Conservation (phyloP, 768 basidiomycete genomes). For the Cytidiella melzeri region DNA sequence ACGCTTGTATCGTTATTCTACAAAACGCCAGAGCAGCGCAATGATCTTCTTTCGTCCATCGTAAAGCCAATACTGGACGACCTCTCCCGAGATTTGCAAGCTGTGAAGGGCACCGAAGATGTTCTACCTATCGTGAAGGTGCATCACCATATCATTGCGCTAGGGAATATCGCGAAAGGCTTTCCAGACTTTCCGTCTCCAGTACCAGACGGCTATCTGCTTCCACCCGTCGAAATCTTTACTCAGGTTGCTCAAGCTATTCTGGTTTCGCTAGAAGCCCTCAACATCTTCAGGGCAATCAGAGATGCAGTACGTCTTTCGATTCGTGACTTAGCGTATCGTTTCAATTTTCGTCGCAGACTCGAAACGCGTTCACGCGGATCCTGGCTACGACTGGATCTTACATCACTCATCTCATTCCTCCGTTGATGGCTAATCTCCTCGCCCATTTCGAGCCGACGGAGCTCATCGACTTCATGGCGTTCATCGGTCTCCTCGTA, state of each 20-base stretch:
- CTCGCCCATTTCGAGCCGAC: conserved; percentile 87
- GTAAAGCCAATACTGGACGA: conserved; percentile 79
- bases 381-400: conserved; percentile 87
- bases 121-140: conserved; percentile 77
- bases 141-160: conserved; percentile 91
- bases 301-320: conserved; percentile 76
- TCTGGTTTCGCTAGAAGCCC: conserved; percentile 77
- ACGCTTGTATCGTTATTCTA: conserved; percentile 74
- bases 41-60: conserved; percentile 63
- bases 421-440: conserved; percentile 84
- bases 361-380: conserved; percentile 88
- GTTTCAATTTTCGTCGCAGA: conserved; percentile 38
- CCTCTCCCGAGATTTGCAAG: conserved; percentile 50
- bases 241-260: conserved; percentile 82
- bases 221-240: conserved; percentile 76
- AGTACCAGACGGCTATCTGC: conserved; percentile 56
- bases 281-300: conserved; percentile 82
- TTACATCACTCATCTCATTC: conserved; percentile 80
- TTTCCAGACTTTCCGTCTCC: conserved; percentile 87
- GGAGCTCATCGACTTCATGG: conserved; percentile 93
- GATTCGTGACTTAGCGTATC: not conserved
- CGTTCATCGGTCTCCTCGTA: conserved; percentile 86
- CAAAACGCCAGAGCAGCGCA: conserved; percentile 61
- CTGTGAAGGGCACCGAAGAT: conserved; percentile 54
- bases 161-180: conserved; percentile 93